Evolutionary conservation across 169 alveolate genomes (phyloP), one percentile per base, ranked within the genome.

Genomic region (Plasmodium malariae): DNA sequence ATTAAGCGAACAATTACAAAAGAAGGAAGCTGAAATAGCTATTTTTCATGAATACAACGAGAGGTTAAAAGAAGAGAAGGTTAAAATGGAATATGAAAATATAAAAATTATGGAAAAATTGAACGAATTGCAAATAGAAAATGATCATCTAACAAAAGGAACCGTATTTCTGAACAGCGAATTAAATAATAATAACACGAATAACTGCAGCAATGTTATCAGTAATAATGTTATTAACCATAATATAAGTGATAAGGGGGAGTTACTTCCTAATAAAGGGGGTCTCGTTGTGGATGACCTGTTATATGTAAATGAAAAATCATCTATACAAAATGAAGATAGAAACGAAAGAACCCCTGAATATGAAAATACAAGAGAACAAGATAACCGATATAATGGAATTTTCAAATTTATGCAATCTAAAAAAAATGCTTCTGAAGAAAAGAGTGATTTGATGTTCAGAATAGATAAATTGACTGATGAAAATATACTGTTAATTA

Each of bases 41-140:
- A 43, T 69, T 28, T 37, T 86, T 36, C 92, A 86, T 30, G 92
- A 86, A 32, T 86, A 55, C 55, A 86, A 86, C 70, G 74, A 70
- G 19, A 70, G 74, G 21, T 19, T 86, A 70, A 86, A 69, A 49
- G 78, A 68, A 43, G 92, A 86, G 21, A 86, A 70, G 17, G 92
- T 69, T 0, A 68, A 86, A 14, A 19, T 55, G 17, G 6, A n/a
- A 32, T 68, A 43, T 17, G 92, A 86, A 72, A 60, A 69, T n/a
- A 34, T 9, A 6, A 48, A 68, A 4, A 24, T 80, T n/a, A 21
- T 80, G 17, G 74, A 86, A 21, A 30, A 24, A 9, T 2, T 43
- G 12, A 43, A 69, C 45, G 45, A 45, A 30, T 28, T 86, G 17
- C 90, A 67, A 9, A 17, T 1, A 36, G 90, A 80, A 65, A 80